phyloP scores from a whole-genome alignment of 352 stramenopile species.

The Globisporangium uncinulatum region DNA sequence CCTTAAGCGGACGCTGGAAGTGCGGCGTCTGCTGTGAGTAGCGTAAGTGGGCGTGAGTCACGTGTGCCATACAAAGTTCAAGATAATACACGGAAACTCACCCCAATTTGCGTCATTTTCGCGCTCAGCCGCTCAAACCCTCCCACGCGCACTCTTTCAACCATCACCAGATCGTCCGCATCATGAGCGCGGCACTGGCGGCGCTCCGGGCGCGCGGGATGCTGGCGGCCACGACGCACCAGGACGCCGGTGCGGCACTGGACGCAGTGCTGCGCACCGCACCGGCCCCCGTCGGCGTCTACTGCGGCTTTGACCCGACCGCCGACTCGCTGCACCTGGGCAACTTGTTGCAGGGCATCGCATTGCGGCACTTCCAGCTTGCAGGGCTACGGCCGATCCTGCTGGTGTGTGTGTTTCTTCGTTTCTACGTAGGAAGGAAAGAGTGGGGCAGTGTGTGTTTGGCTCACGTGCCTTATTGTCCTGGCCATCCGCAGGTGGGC shows the following conservation, averaged over 20 bases:
- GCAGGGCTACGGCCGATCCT: slow-evolving; percentile 89
- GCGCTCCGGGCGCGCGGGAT: slow-evolving; percentile 63
- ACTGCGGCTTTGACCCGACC: slow-evolving; percentile 92
- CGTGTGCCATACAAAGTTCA: neutral
- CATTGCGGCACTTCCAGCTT: slow-evolving; percentile 84
- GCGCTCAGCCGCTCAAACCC: neutral
- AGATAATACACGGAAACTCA: neutral
- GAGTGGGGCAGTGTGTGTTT: neutral
- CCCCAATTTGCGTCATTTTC: neutral
- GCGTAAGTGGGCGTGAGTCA: neutral
- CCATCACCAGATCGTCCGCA: slow-evolving; percentile 16
- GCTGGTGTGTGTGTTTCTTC: slow-evolving; percentile 24
- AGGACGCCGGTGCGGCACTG: slow-evolving; percentile 45
- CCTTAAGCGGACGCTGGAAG: slow-evolving; percentile 77
- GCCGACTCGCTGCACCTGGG: slow-evolving; percentile 89
- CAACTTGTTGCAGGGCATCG: slow-evolving; percentile 85
- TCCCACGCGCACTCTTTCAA: neutral
- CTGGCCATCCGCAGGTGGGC: slow-evolving; percentile 26
- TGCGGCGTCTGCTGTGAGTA: slow-evolving; percentile 68
- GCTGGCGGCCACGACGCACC: slow-evolving; percentile 67
- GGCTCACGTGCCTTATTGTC: neutral
- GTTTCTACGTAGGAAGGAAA: neutral
- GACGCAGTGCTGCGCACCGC: slow-evolving; percentile 37
- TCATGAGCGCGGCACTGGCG: slow-evolving; percentile 73
- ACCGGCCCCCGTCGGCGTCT: slow-evolving; percentile 38